Conservation (phyloP, 306 rosid genomes). For the Prunus campanulata region DNA sequence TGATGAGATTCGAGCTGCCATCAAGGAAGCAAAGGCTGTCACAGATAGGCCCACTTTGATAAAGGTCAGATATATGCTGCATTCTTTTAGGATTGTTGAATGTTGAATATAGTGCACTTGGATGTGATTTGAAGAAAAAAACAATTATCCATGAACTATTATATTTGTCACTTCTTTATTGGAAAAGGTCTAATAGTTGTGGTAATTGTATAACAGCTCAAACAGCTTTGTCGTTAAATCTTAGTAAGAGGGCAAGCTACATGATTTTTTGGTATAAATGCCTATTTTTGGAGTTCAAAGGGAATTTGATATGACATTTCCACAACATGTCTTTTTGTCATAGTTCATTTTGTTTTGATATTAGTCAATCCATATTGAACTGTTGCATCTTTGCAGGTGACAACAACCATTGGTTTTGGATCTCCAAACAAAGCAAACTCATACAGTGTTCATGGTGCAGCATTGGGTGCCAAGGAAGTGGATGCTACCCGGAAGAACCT, state of each 20-base stretch:
- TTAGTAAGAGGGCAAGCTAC: not conserved
- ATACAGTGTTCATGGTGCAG: slow-evolving; percentile 97
- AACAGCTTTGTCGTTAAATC: not conserved
- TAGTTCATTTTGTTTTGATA: slow-evolving; percentile 1
- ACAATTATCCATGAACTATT: not conserved
- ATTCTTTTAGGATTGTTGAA: not conserved
- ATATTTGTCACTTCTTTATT: not conserved
- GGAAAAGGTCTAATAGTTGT: not conserved
- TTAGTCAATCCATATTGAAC: not conserved
- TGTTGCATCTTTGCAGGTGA: slow-evolving; percentile 55
- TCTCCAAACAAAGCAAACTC: slow-evolving; percentile 98
- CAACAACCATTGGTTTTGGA: slow-evolving; percentile 96
- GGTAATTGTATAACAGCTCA: not conserved
- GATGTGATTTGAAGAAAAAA: not conserved
- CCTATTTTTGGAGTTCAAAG: not conserved
- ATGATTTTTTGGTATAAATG: not conserved
- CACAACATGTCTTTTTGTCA: not conserved
- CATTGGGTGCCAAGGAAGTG: slow-evolving; percentile 97
- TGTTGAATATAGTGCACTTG: not conserved
- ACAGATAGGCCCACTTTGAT: slow-evolving; percentile 89
- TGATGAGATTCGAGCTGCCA: slow-evolving; percentile 96
- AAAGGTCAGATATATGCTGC: slow-evolving; percentile 54
- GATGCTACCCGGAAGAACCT: slow-evolving; percentile 94
- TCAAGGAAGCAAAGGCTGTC: slow-evolving; percentile 89
- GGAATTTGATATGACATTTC: not conserved